phyloP scores from a whole-genome alignment of 225 moss, liverwort and hornwort genomes.

The Climacium dendroides region DNA sequence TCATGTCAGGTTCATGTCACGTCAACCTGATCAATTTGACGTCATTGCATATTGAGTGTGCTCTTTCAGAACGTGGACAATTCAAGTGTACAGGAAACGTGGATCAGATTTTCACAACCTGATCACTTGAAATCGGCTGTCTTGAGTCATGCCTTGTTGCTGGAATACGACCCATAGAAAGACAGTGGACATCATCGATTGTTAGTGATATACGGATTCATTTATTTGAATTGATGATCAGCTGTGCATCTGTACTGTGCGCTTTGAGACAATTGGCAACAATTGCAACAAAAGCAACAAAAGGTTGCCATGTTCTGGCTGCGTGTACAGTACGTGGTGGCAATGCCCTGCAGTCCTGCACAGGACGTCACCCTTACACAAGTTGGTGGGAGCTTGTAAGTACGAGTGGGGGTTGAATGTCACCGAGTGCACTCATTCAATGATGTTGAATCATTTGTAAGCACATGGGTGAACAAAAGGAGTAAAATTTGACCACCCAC shows the following conservation, averaged over 20 bases:
- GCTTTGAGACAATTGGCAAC: no score
- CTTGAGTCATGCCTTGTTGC: neutral
- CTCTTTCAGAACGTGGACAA: no score
- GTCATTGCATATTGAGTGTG: no score
- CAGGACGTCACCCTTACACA: neutral
- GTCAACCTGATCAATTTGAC: no score
- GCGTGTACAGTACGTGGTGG: no score
- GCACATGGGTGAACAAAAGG: neutral
- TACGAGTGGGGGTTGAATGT: neutral
- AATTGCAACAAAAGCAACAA: neutral
- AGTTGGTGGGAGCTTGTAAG: neutral
- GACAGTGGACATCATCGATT: no score
- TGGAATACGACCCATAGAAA: neutral
- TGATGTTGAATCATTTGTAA: no score
- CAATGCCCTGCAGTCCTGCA: no score
- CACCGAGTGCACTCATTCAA: neutral
- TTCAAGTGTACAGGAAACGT: neutral
- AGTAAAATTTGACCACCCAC: neutral
- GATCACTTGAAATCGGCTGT: neutral
- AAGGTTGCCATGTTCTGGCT: neutral
- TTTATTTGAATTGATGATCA: neutral
- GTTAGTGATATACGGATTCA: no score
- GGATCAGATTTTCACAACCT: neutral
- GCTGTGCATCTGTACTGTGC: no score
- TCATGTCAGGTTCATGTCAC: no score